Base-by-base conservation (phyloP, 805 yeast species). In the Yarrowia divulgata region DNA sequence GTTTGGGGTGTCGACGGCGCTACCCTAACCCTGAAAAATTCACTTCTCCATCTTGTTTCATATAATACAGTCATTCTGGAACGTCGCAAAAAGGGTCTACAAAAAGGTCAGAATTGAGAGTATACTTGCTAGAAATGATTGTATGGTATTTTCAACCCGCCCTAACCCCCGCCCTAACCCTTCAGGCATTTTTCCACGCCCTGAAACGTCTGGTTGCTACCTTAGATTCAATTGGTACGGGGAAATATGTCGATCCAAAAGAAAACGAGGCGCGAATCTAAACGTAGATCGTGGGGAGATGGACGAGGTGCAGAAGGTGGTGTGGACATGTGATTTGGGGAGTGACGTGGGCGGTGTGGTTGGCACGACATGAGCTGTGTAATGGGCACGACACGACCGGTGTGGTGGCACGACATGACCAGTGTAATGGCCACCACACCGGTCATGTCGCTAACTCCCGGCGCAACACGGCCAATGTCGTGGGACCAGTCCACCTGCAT, bases 261-360 rank as follows among this genome's bases (percentile, higher is more conserved):
- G 43, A 42, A 42, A 43, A 46, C 50, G 32, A 23, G n/a, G 50
- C 54, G 54, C 54, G 54, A 49, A 49, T 49, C 54, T 49, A 49
- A 49, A 49, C 54, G 54, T 49, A 49, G 54, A 49, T 49, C 54
- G 52, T 23, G 34, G 32, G 49, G 6, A 23, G 29, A 43, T 43
- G 48, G n/a, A 4, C 3, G 2, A 10, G 13, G 13, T n/a, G n/a
- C n/a, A 35, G 7, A 35, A 35, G 42, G 13, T 12, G 42, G 16
- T 39, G 42, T 12, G 16, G 42, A 39, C 42, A 39, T 42, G 45
- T 16, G 45, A 16, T 42, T 42, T 42, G n/a, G n/a, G n/a, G n/a
- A n/a, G n/a, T n/a, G n/a, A n/a, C n/a, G n/a, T n/a, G n/a, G n/a
- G n/a, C n/a, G n/a, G n/a, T n/a, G n/a, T n/a, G n/a, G n/a, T n/a